A percentile compares a stretch with the other conserved stretches of the same genome.
Conservation (phyloP, 2,329 filamentous ascomycete species). For the Penicillium olsonii region DNA sequence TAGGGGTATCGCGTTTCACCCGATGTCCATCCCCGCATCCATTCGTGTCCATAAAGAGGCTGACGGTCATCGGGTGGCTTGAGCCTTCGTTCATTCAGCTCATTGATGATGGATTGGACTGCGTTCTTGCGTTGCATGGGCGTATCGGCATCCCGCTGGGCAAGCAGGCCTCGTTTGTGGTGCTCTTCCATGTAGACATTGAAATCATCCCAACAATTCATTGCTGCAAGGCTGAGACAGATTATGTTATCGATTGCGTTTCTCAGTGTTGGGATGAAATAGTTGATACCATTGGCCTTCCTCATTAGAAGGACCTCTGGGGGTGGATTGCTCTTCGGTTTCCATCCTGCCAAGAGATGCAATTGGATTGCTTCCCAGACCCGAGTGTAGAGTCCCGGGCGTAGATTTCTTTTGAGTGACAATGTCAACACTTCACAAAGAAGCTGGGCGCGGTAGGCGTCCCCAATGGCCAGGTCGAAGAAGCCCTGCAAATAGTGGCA, state of each 20-base stretch:
- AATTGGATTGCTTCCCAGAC: constrained; percentile 37
- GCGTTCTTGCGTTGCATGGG: constrained; percentile 20
- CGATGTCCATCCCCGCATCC: constrained; percentile 21
- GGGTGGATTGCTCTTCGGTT: constrained; percentile 4
- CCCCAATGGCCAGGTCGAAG: constrained; percentile 41
- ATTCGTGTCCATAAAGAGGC: constrained; percentile 29
- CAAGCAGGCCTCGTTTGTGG: constrained; percentile 18
- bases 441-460: constrained; percentile 37
- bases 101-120: constrained; percentile 5
- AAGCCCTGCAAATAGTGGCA: constrained; percentile 35
- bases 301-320: constrained; percentile 23
- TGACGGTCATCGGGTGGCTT: not conserved
- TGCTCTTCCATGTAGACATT: constrained; percentile 17
- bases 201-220: constrained; percentile 36
- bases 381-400: constrained; percentile 31
- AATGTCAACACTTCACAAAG: constrained; percentile 34
- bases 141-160: constrained; percentile 23
- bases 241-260: constrained; percentile 32
- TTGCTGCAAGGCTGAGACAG: constrained; percentile 31
- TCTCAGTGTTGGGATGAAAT: constrained; percentile 32
- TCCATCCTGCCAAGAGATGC: constrained; percentile 29
- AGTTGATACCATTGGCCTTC: constrained; percentile 27
- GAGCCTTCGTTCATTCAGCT: not conserved
- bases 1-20: constrained; percentile 30
- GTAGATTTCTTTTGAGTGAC: constrained; percentile 7